Evolutionary conservation across 1,284 basidiomycete genomes (phyloP), one percentile per base, ranked within the genome.

Genomic region (Kwoniella shivajii): DNA sequence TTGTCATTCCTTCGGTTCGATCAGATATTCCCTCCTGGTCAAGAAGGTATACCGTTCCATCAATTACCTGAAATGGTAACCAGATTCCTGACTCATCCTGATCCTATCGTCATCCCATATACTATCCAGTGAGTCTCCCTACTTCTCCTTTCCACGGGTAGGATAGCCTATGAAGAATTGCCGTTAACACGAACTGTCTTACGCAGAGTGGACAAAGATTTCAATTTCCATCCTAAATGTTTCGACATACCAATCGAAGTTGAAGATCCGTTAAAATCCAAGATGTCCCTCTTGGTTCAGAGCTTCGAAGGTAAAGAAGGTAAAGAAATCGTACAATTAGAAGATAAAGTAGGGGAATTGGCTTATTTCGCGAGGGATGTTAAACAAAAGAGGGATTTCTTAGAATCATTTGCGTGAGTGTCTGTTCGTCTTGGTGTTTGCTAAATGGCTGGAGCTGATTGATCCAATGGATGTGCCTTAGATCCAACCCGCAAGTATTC

Each of bases 191-290:
- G n/a, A n/a, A 31, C 31, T 34, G 11, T 30, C 16, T 7, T 42
- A 24, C 20, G n/a, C 20, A 70, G 69, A 14, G 73, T 78, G 24
- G 73, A 76, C 61, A 72, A 74, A 52, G 76, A 78, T 47, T 63
- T 66, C 47, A 69, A 70, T 56, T 67, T 75, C 34, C 64, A 74
- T 67, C 16, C 81, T 80, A 69, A 75, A 82, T 63, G 90, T 87
- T 97, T 86, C 82, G 94, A 97, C 71, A 85, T 95, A 22, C 90
- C 95, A 54, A 79, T 97, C 20, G 93, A 92, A 71, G 84, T 89
- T 71, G 94, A 97, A 68, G 94, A 97, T 71, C 81, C 84, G 0
- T 75, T 90, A 57, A 93, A 92, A 76, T 83, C 80, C 53, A 85
- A 87, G 60, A 90, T 92, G 86, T 82, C 82, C 53, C 78, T 84